These are phyloP conservation scores for Aspergillus neoniger DNA, from an alignment of 2,329 filamentous ascomycete genomes.

Conservation along the genomic window DNA sequence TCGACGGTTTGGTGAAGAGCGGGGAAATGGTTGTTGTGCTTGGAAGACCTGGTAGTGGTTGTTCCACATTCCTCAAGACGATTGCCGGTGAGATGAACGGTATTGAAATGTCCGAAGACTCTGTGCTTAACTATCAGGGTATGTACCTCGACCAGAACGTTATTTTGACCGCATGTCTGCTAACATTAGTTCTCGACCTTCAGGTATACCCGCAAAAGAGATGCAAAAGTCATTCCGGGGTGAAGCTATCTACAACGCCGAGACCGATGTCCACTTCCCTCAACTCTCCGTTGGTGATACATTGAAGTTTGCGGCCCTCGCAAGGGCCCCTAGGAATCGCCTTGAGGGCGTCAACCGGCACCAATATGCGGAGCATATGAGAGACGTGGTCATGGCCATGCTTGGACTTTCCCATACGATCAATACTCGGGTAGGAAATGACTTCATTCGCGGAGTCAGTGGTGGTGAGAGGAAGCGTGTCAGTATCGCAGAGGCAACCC, in stretches of 20 bases:
- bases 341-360: conserved; percentile 44
- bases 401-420: conserved; percentile 54
- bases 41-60: conserved; percentile 48
- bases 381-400: conserved; percentile 49
- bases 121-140: conserved; percentile 29
- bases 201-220: conserved; percentile 34
- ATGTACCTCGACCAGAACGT: background rate
- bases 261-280: conserved; percentile 81
- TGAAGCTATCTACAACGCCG: conserved; percentile 83
- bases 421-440: conserved; percentile 52
- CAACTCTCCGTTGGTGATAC: conserved; percentile 77
- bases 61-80: conserved; percentile 83
- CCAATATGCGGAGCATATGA: conserved; percentile 44
- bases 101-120: conserved; percentile 56
- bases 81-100: conserved; percentile 79
- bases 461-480: conserved; percentile 65
- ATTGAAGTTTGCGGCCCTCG: conserved; percentile 75
- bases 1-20: conserved; percentile 59
- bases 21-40: conserved; percentile 57
- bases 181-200: background rate
- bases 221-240: conserved; percentile 73
- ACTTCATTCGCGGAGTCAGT: conserved; percentile 62
- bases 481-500: conserved; percentile 57
- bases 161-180: background rate
- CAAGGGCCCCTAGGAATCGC: conserved; percentile 53